Evolutionary conservation across 148 eudicot genomes (phyloP), one percentile per base, ranked within the genome.

Genomic region (Limonium bicolor): DNA sequence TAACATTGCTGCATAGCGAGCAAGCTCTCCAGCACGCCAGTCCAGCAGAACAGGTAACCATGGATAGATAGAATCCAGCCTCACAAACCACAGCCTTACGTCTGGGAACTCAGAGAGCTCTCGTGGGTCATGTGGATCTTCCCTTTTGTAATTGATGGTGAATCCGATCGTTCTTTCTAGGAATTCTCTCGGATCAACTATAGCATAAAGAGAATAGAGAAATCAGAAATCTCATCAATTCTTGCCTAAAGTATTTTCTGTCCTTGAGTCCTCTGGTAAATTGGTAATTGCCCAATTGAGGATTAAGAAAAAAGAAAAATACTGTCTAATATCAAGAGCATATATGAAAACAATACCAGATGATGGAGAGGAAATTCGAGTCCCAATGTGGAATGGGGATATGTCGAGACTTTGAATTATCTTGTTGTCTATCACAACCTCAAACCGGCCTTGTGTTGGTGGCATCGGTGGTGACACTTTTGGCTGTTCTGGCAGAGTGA

Each of bases 21-120:
- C 96, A 36, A 87, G 90, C 41, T 87, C 94, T 14, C 96, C 94
- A 8, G 80, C 86, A 7, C 96, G 59, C 96, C 96, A 87, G 53
- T 87, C 96, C 48, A 87, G 52, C 37, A 74, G 34, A 22, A 74
- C 83, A 0, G 96, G 94, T 6, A 87, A 78, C 96, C 90, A 82
- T 0, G 96, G 94, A 58, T 79, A 87, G n/a, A 58, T 51, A 14
- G 85, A 88, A 58, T 87, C 96, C 7, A 87, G 80, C 50, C 96
- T 73, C 23, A 87, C 77, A 51, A 82, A 87, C 96, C 96, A 87
- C 9, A 87, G 85, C 46, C 96, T 69, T 40, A 87, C 55, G 27
- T 87, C 90, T 0, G 86, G 86, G 20, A 60, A 52, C 57, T 87
- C 96, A 0, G 94, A 79, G 6, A 79, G 65, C 48, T 87, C 96